A percentile compares a stretch with the other conserved stretches of the same genome.
These are phyloP conservation scores for Aureobasidium uvarum DNA, from an alignment of 2,329 filamentous ascomycete genomes.

Conservation along the genomic window DNA sequence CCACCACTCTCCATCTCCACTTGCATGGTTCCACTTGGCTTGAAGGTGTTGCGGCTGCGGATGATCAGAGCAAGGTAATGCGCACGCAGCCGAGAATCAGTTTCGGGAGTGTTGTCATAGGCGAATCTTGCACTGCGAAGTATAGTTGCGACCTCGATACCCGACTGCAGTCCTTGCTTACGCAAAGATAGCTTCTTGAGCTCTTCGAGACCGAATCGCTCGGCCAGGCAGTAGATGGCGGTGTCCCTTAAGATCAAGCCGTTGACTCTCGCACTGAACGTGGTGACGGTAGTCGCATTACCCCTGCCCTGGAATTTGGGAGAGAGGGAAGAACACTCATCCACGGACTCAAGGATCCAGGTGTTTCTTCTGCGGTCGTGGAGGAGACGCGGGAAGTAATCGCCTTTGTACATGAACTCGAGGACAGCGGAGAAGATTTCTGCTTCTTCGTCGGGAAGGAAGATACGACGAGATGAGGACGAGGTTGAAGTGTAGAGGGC, in stretches of 20 bases:
- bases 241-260: slow-evolving; percentile 86
- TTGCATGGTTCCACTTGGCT: slow-evolving; percentile 98
- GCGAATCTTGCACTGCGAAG: slow-evolving; percentile 91
- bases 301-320: slow-evolving; percentile 51
- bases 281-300: slow-evolving; percentile 66
- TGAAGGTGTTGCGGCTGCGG: slow-evolving; percentile 95
- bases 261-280: slow-evolving; percentile 67
- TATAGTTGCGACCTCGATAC: slow-evolving; percentile 88
- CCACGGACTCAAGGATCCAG: slow-evolving; percentile 72
- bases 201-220: slow-evolving; percentile 86
- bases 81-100: slow-evolving; percentile 87
- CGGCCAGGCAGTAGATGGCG: slow-evolving; percentile 88
- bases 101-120: slow-evolving; percentile 91
- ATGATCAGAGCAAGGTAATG: slow-evolving; percentile 98
- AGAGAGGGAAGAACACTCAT: slow-evolving; percentile 38
- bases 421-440: slow-evolving; percentile 91
- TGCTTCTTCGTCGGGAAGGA: slow-evolving; percentile 76
- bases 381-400: slow-evolving; percentile 87
- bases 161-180: slow-evolving; percentile 91
- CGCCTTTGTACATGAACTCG: slow-evolving; percentile 95
- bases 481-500: slow-evolving; percentile 50
- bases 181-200: slow-evolving; percentile 87
- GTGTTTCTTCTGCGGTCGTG: slow-evolving; percentile 82
- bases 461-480: slow-evolving; percentile 67
- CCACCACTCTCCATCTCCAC: slow-evolving; percentile 94